phyloP scores from a whole-genome alignment of 2,329 filamentous ascomycete genomes.

The Immersiporthe knoxdaviesiana region DNA sequence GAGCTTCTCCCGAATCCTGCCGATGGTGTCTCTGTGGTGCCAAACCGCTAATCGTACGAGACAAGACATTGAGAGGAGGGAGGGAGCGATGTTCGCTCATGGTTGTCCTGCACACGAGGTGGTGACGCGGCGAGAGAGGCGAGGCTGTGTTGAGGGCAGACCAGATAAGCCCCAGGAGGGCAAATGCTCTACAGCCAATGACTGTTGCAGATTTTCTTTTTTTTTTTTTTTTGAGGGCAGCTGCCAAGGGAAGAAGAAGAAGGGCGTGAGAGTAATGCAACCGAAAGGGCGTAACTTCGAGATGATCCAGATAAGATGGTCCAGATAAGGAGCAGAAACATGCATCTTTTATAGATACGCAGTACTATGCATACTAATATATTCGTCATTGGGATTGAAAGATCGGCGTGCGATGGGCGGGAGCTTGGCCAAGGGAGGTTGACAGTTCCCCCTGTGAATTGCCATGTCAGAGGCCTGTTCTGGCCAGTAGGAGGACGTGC shows the following conservation, averaged over 20 bases:
- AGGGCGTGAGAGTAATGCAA: too few relatives aligned
- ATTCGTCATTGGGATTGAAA: slow-evolving; percentile 3
- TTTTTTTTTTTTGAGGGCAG: too few relatives aligned
- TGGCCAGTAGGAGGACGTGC: not conserved
- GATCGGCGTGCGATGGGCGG: not conserved
- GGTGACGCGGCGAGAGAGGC: not conserved
- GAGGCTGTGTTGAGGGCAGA: not conserved
- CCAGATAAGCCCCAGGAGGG: not conserved
- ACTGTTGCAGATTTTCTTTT: too few relatives aligned
- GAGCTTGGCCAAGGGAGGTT: not conserved
- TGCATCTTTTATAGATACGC: not conserved
- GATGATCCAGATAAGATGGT: not conserved
- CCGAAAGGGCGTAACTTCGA: too few relatives aligned
- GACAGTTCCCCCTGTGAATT: not conserved
- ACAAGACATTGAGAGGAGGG: not conserved
- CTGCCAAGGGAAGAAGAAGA: too few relatives aligned
- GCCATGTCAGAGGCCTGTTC: not conserved
- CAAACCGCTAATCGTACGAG: not conserved
- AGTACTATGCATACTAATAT: too few relatives aligned
- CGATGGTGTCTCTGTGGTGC: not conserved
- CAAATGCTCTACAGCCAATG: not conserved
- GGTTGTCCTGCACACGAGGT: not conserved
- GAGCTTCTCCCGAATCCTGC: not conserved
- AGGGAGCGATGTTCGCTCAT: not conserved
- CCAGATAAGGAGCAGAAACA: not conserved